phyloP scores from a whole-genome alignment of 305 asterid species.

The Plantago lanceolata region DNA sequence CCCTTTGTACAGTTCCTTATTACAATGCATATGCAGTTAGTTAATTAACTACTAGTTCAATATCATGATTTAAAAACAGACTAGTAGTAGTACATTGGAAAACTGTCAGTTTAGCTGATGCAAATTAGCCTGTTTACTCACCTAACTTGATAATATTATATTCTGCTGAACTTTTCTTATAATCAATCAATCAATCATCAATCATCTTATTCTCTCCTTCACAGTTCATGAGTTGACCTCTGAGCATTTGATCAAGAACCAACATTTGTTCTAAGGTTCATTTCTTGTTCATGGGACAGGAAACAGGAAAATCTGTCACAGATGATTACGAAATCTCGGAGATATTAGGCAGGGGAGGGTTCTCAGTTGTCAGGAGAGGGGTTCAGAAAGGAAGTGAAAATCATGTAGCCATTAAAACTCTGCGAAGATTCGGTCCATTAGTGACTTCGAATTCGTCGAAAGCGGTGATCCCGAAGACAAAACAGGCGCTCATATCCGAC shows the following conservation, averaged over 20 bases:
- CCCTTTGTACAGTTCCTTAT: not conserved
- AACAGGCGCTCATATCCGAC: conserved; percentile 54
- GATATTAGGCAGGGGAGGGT: conserved; percentile 71
- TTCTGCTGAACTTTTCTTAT: conserved; percentile 16
- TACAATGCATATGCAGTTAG: not conserved
- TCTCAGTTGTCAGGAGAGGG: conserved; percentile 71
- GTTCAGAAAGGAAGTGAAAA: conserved; percentile 27
- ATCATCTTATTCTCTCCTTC: conserved; percentile 13
- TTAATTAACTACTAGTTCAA: not conserved
- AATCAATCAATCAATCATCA: conserved; percentile 31
- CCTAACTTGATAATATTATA: conserved; percentile 26
- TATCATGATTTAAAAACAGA: not conserved
- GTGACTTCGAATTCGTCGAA: conserved; percentile 21
- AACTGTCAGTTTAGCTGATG: conserved; percentile 34
- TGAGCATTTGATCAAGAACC: not conserved
- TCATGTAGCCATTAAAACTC: conserved; percentile 67
- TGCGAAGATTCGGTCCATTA: conserved; percentile 42
- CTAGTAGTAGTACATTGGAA: not conserved
- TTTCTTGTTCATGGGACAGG: conserved; percentile 44
- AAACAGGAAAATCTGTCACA: conserved; percentile 33
- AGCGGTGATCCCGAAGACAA: conserved; percentile 19
- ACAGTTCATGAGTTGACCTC: conserved; percentile 30
- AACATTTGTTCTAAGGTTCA: not conserved
- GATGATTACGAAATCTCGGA: conserved; percentile 68
- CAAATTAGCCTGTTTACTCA: conserved; percentile 26